Evolutionary conservation across 139 green algal genomes (phyloP).

Genomic region (Chara braunii): DNA sequence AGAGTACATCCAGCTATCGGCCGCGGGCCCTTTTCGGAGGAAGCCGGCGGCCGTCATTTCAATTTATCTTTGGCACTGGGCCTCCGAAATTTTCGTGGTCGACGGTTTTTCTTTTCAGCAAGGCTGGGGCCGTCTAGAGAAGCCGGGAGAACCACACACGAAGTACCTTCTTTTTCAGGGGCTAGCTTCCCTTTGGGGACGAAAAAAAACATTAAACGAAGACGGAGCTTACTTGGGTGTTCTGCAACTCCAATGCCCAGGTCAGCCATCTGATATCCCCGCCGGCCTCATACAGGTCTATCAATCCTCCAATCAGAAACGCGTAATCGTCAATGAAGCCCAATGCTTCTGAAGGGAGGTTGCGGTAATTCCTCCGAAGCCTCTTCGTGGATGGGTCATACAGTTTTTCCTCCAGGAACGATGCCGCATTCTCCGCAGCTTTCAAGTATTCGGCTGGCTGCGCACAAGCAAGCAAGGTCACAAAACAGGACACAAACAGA

Average conservation of each 20-base stretch:
- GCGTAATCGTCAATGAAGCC: constrained; percentile 77
- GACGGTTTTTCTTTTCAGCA: no score
- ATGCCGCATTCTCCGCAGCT: constrained; percentile 38
- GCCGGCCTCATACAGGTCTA: constrained; percentile 67
- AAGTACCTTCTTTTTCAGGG: constrained; percentile 64
- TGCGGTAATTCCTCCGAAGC: constrained; percentile 62
- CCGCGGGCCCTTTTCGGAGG: no score
- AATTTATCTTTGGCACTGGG: no score
- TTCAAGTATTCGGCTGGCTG: constrained; percentile 53
- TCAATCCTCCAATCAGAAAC: constrained; percentile 57
- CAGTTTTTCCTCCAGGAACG: constrained; percentile 60
- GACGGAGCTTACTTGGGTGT: constrained; percentile 22
- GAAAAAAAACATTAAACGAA: background rate
- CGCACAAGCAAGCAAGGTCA: no score
- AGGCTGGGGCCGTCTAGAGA: no score
- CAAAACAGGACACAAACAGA: no score
- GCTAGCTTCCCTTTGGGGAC: constrained; percentile 56
- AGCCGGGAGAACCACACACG: no score
- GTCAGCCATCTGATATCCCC: constrained; percentile 62
- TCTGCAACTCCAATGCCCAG: constrained; percentile 72
- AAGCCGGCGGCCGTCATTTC: no score
- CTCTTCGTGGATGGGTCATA: constrained; percentile 50
- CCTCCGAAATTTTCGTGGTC: no score
- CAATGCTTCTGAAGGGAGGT: constrained; percentile 38
- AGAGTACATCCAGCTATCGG: no score